Evolutionary conservation across 1,284 basidiomycete species (phyloP).

Genomic region (Volvariella volvacea): DNA sequence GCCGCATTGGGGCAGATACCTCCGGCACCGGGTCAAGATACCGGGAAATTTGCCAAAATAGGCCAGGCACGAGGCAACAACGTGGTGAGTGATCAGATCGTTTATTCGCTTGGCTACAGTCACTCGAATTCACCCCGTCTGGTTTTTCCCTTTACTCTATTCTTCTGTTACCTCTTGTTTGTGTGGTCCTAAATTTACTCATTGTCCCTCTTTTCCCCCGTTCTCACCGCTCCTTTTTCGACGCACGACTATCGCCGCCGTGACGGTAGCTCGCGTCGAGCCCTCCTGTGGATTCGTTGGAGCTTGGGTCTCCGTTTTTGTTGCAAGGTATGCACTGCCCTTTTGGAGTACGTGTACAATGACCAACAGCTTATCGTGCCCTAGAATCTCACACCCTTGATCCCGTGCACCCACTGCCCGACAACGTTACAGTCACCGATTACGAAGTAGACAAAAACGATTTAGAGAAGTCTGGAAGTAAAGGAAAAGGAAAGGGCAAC

Average conservation of each 20-base stretch:
- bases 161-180: conserved; percentile 9
- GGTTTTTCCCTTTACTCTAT: conserved; percentile 12
- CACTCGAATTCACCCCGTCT: too few species aligned
- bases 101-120: too few species aligned
- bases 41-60: conserved; percentile 16
- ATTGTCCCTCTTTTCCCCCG: conserved; percentile 15
- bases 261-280: conserved; percentile 18
- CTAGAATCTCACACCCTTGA: conserved; percentile 21
- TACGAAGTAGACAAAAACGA: conserved; percentile 6
- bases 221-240: conserved; percentile 15
- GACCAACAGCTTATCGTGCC: conserved; percentile 7
- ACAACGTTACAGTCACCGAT: conserved; percentile 13
- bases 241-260: conserved; percentile 10
- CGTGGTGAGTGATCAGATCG: conserved; percentile 22
- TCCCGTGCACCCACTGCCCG: conserved; percentile 19
- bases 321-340: conserved; percentile 23
- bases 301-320: conserved; percentile 29
- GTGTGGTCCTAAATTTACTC: conserved; percentile 18
- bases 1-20: conserved; percentile 12
- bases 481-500: conserved; percentile 10
- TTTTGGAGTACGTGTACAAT: conserved; percentile 2
- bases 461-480: conserved; percentile 8
- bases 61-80: conserved; percentile 27
- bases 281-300: conserved; percentile 16
- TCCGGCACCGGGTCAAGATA: conserved; percentile 10